Conservation (phyloP, 2,329 filamentous ascomycete species). For the Aspergillus ibericus region DNA sequence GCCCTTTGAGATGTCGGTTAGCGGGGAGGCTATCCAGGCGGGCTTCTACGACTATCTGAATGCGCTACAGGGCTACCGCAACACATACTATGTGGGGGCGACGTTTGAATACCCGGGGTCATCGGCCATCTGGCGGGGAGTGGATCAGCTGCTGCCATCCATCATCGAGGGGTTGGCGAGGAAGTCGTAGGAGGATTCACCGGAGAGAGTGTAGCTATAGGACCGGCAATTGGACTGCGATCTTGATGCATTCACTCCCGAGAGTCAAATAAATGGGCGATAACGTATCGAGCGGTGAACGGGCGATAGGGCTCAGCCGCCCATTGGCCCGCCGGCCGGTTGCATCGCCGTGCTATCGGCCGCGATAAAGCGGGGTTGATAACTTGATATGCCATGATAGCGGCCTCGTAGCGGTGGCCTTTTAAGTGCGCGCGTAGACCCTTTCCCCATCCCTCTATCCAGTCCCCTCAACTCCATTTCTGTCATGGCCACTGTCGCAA, state of each 20-base stretch:
- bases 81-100: slow-evolving; percentile 43
- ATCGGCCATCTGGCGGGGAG: slow-evolving; percentile 2
- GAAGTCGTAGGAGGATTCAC: too few relatives aligned
- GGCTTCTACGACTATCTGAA: slow-evolving; percentile 42
- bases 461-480: background rate
- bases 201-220: background rate
- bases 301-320: background rate
- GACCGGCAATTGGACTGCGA: too few relatives aligned
- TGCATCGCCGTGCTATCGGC: background rate
- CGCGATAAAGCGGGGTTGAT: background rate
- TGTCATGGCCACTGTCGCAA: background rate
- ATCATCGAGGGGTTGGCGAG: background rate
- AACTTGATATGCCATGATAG: too few relatives aligned
- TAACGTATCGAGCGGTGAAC: background rate
- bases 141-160: slow-evolving; percentile 1
- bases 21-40: slow-evolving; percentile 27
- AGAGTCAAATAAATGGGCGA: background rate
- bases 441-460: too few relatives aligned
- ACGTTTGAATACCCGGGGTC: slow-evolving; percentile 13
- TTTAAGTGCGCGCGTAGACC: background rate
- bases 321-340: background rate
- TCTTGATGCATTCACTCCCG: too few relatives aligned
- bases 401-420: too few relatives aligned
- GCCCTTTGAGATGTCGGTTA: slow-evolving; percentile 32
- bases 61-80: slow-evolving; percentile 38